Percentiles rank a stretch among this genome's conserved stretches.
Conservation (phyloP, 768 basidiomycete species). For the Mycena vitilis region DNA sequence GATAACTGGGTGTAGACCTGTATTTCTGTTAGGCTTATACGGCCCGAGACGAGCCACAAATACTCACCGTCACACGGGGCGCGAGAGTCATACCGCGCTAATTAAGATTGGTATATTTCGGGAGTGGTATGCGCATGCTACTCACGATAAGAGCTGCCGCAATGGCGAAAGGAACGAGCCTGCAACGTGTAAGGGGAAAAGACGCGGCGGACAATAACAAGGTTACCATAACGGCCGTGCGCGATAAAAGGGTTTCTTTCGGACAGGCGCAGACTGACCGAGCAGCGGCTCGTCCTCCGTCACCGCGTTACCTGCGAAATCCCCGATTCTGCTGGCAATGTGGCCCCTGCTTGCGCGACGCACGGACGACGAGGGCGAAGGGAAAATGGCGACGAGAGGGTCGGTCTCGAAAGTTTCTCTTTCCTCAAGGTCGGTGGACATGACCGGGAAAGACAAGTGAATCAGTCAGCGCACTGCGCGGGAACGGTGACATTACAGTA, state of each 20-base stretch:
- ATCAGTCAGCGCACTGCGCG: slow-evolving; percentile 12
- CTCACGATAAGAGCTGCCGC: slow-evolving; percentile 71
- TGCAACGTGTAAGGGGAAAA: slow-evolving; percentile 42
- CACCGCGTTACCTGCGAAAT: slow-evolving; percentile 1
- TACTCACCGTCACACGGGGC: slow-evolving; percentile 75
- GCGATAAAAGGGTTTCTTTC: slow-evolving; percentile 63
- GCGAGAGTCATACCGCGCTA: slow-evolving; percentile 89
- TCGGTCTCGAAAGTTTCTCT: slow-evolving; percentile 29
- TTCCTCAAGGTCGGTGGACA: not conserved
- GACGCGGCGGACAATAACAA: slow-evolving; percentile 3
- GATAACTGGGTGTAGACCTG: slow-evolving; percentile 74
- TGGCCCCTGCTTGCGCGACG: not conserved
- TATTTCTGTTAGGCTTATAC: no score
- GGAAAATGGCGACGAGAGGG: slow-evolving; percentile 27
- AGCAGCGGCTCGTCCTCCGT: slow-evolving; percentile 37
- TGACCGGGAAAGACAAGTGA: no score
- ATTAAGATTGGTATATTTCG: slow-evolving; percentile 18
- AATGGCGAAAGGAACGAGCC: slow-evolving; percentile 85
- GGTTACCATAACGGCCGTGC: slow-evolving; percentile 62
- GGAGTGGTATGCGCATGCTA: slow-evolving; percentile 40
- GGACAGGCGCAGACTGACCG: slow-evolving; percentile 19
- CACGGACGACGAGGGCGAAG: slow-evolving; percentile 34
- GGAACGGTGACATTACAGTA: no score
- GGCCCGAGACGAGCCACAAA: no score
- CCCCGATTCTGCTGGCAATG: not conserved